Evolutionary conservation across 345 rosid genomes (phyloP).

Genomic region (Lepidium sativum): DNA sequence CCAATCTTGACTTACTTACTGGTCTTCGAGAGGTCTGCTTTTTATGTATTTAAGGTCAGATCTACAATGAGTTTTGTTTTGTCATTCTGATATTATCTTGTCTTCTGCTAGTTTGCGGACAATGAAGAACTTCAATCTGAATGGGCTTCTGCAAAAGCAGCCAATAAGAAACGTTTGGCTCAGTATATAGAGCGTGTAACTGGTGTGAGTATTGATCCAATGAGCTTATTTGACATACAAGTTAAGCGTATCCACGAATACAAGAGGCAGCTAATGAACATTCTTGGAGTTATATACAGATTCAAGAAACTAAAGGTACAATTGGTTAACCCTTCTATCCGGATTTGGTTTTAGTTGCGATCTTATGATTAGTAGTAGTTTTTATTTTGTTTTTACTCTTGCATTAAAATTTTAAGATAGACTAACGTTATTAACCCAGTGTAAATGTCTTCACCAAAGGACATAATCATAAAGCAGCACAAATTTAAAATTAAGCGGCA

Average conservation of each 20-base stretch:
- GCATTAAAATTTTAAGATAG: background rate
- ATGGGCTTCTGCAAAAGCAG: slow-evolving; percentile 93
- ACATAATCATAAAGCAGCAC: background rate
- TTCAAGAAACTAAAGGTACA: slow-evolving; percentile 92
- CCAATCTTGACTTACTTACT: slow-evolving; percentile 70
- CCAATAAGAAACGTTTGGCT: slow-evolving; percentile 75
- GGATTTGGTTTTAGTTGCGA: background rate
- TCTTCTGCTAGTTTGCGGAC: slow-evolving; percentile 64
- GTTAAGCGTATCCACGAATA: slow-evolving; percentile 98
- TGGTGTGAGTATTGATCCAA: slow-evolving; percentile 70
- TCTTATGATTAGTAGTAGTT: background rate
- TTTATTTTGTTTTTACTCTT: background rate
- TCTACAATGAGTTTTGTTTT: background rate
- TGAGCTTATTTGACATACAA: slow-evolving; percentile 88
- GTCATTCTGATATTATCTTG: slow-evolving; percentile 18
- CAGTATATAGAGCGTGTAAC: slow-evolving; percentile 61
- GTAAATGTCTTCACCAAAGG: background rate
- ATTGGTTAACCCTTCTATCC: background rate
- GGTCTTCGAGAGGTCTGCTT: slow-evolving; percentile 72
- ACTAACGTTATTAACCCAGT: background rate
- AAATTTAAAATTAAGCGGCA: background rate
- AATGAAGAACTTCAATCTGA: slow-evolving; percentile 66
- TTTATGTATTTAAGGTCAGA: background rate
- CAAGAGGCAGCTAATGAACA: slow-evolving; percentile 91
- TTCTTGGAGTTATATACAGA: slow-evolving; percentile 74